Evolutionary conservation across 1,284 basidiomycete genomes (phyloP), one percentile per base, ranked within the genome.

Genomic region (Malassezia equina): DNA sequence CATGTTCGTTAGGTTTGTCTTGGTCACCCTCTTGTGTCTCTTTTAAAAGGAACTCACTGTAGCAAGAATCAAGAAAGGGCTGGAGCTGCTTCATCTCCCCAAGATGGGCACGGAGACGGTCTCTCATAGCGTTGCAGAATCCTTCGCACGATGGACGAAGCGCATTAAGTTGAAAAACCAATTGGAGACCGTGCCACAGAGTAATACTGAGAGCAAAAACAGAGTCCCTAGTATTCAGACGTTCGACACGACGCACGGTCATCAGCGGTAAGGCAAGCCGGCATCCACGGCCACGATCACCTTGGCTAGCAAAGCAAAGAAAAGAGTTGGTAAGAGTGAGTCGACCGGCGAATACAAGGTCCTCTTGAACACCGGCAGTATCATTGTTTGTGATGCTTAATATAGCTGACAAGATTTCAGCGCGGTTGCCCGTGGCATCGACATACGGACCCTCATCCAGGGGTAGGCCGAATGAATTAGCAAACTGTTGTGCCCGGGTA

Each of bases 171-270:
- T 98, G 93, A 1, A 98, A 82, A 62, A 95, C 86, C 67, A 95
- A 86, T 79, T 94, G 88, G 81, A 88, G 84, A 42, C 88, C 86
- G 75, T 96, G 90, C 90, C 91, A 98, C 52, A 90, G 83, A n/a
- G 85, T 83, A 25, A 98, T 78, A 65, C 88, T 90, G 36, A 98
- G 81, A 5, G 93, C 93, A 73, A 96, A 96, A 27, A 96, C 86
- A 25, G 63, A 66, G 29, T 68, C 65, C 29, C 63, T 60, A 21
- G 90, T 87, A 31, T 90, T 74, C 60, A 70, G 62, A 45, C 91
- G 80, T 76, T 99, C 94, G n/a, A 98, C 94, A 36, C 94, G 80
- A 36, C 94, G 82, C 60, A 99, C 84, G 2, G 90, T 91, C 58
- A 86, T 90, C 32, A 99, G 80, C 40, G 94, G 94, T 17, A 98